phyloP scores from a whole-genome alignment of 371 early-diverging fungal genomes.

The Rhizopus stolonifer region DNA sequence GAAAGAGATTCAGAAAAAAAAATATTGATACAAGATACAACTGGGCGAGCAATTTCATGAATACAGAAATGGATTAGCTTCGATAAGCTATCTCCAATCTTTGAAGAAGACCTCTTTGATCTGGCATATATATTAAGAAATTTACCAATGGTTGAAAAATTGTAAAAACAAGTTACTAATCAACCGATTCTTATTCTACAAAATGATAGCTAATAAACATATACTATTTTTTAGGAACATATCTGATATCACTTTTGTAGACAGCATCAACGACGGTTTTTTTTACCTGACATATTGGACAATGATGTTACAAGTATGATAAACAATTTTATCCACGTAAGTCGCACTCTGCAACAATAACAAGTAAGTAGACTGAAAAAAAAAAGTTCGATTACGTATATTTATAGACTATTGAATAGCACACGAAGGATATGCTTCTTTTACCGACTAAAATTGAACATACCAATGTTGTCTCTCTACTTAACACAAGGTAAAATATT shows the following conservation, averaged over 20 bases:
- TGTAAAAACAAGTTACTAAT: slow-evolving; percentile 7
- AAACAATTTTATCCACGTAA: slow-evolving; percentile 16
- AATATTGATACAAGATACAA: too few relatives aligned
- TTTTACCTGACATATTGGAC: slow-evolving; percentile 18
- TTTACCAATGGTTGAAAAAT: slow-evolving; percentile 14
- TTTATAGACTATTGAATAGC: slow-evolving; percentile 17
- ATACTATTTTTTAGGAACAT: slow-evolving; percentile 15
- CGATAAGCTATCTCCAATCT: too few relatives aligned
- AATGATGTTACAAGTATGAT: slow-evolving; percentile 19
- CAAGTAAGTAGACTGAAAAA: slow-evolving; percentile 11
- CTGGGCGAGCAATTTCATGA: too few relatives aligned
- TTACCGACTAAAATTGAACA: slow-evolving; percentile 21
- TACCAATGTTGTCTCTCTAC: slow-evolving; percentile 19
- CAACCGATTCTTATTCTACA: slow-evolving; percentile 10
- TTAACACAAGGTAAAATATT: slow-evolving; percentile 21
- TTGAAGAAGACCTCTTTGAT: too few relatives aligned
- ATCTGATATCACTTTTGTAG: slow-evolving; percentile 11
- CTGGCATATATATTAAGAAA: too few relatives aligned
- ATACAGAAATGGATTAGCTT: too few relatives aligned
- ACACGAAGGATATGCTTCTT: slow-evolving; percentile 21
- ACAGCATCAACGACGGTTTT: slow-evolving; percentile 11
- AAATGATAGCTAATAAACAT: slow-evolving; percentile 12
- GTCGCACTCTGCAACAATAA: slow-evolving; percentile 15
- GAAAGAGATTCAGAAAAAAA: too few relatives aligned
- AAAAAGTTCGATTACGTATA: slow-evolving; percentile 8